These are phyloP conservation scores for Saccharomyces hybrid DNA, from an alignment of 1,139 yeast genomes.

Conservation along the genomic window DNA sequence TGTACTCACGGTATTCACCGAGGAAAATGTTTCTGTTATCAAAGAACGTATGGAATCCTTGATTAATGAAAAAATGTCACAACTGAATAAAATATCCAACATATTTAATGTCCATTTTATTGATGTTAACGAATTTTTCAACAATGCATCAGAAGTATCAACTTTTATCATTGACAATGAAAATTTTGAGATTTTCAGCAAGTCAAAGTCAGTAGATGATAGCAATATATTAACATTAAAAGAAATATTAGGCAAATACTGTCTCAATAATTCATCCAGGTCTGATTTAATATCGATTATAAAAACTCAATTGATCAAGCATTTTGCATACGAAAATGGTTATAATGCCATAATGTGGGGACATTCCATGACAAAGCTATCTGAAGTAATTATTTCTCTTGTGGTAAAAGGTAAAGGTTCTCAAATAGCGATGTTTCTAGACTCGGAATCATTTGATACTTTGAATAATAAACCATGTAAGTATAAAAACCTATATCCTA, in stretches of 20 bases:
- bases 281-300: conserved; percentile 54
- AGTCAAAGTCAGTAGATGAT: neutral
- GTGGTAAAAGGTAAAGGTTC: conserved; percentile 91
- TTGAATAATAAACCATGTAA: conserved; percentile 25
- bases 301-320: conserved; percentile 40
- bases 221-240: neutral
- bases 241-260: conserved; percentile 15
- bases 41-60: conserved; percentile 16
- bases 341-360: conserved; percentile 61
- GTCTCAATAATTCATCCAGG: conserved; percentile 47
- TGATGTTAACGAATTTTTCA: conserved; percentile 34
- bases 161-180: conserved; percentile 14
- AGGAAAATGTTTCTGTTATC: conserved; percentile 9
- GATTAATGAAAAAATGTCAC: conserved; percentile 21
- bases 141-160: conserved; percentile 4
- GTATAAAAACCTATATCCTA: conserved; percentile 52
- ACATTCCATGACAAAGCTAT: conserved; percentile 75
- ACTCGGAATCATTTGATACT: conserved; percentile 36
- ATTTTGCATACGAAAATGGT: conserved; percentile 39
- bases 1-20: conserved; percentile 35
- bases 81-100: conserved; percentile 13
- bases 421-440: conserved; percentile 45
- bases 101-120: conserved; percentile 35
- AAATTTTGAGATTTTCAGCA: conserved; percentile 8
- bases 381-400: conserved; percentile 67